phyloP scores from a whole-genome alignment of 176 grass and related monocot genomes.

The Phragmites australis region DNA sequence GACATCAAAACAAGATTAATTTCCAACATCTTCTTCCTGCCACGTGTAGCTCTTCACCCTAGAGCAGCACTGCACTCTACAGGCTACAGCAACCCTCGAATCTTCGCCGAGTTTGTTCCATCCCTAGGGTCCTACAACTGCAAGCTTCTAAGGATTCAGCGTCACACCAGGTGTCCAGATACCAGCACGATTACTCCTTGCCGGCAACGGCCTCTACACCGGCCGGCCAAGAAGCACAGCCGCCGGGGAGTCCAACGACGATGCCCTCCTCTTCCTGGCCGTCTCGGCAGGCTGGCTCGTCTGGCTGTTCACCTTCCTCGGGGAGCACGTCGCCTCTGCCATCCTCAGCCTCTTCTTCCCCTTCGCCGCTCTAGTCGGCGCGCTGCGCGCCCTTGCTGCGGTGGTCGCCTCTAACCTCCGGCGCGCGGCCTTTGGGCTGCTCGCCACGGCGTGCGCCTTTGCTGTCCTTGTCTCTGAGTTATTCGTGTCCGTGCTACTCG shows the following conservation, averaged over 20 bases:
- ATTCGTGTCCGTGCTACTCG: constrained; percentile 23
- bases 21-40: too few species aligned
- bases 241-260: not conserved
- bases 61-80: not conserved
- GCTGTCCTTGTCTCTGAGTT: constrained; percentile 7
- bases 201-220: not conserved
- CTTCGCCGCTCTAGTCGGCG: constrained; percentile 30
- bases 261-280: constrained; percentile 24
- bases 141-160: constrained; percentile 1
- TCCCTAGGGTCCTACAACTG: not conserved
- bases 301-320: constrained; percentile 24
- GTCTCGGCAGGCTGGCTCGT: constrained; percentile 35
- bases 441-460: constrained; percentile 38
- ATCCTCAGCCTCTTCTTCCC: constrained; percentile 29
- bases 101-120: not conserved
- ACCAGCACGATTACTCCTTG: not conserved
- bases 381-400: not conserved
- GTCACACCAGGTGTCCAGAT: not conserved
- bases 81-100: constrained; percentile 18
- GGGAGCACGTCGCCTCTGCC: constrained; percentile 19
- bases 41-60: constrained; percentile 36
- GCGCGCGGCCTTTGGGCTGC: constrained; percentile 3
- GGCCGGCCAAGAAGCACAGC: not conserved
- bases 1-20: too few species aligned
- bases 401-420: not conserved